Conservation (phyloP, 2,329 filamentous ascomycete species). For the Rutstroemia sp. region DNA sequence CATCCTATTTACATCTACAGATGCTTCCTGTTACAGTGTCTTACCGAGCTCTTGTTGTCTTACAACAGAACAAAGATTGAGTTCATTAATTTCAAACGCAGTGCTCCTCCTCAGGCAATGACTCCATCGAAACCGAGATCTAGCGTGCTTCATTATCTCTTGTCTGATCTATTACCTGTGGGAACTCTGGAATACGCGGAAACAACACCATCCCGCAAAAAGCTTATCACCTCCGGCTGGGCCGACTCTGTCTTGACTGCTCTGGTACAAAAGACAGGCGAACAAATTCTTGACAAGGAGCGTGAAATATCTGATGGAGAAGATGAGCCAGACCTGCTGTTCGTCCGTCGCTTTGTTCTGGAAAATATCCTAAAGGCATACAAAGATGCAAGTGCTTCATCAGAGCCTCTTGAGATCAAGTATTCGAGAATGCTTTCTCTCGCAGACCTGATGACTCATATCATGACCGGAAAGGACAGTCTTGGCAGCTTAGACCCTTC, state of each 20-base stretch:
- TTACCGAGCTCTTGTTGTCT: constrained; percentile 82
- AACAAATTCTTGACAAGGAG: constrained; percentile 55
- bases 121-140: constrained; percentile 93
- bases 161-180: constrained; percentile 66
- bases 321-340: constrained; percentile 76
- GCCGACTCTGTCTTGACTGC: constrained; percentile 82
- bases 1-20: constrained; percentile 96
- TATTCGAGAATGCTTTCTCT: constrained; percentile 84
- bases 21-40: constrained; percentile 86
- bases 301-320: constrained; percentile 58
- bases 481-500: constrained; percentile 38
- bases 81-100: constrained; percentile 98
- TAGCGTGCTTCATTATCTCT: constrained; percentile 85
- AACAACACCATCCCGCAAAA: constrained; percentile 74
- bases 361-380: constrained; percentile 90
- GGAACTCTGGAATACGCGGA: constrained; percentile 64
- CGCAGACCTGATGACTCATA: constrained; percentile 85
- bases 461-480: constrained; percentile 76
- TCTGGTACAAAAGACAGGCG: constrained; percentile 79
- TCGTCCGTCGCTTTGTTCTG: constrained; percentile 89
- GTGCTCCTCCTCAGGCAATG: constrained; percentile 67
- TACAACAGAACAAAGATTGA: constrained; percentile 96
- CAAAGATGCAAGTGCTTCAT: constrained; percentile 74
- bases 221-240: constrained; percentile 73
- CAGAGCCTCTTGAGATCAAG: constrained; percentile 73